A percentile compares a stretch with the other conserved stretches of the same genome.
Conservation (phyloP, 2,329 filamentous ascomycete species). For the Trichoderma sp. region DNA sequence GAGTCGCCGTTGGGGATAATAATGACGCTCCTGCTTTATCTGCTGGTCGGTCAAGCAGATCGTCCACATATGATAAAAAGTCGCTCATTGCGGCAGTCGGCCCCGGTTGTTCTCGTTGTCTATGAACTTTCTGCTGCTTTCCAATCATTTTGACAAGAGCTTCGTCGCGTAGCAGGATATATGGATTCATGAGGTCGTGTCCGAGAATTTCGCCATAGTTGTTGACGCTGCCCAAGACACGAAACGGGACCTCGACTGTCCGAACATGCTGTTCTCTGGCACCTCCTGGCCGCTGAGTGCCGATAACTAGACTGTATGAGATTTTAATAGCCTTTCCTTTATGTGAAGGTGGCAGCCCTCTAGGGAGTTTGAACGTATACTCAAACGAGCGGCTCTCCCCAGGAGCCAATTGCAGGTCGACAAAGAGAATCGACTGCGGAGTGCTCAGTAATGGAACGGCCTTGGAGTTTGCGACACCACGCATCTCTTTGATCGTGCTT, state of each 20-base stretch:
- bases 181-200: constrained; percentile 92
- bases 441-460: constrained; percentile 91
- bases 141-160: constrained; percentile 61
- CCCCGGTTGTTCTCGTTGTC: constrained; percentile 32
- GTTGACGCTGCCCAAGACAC: constrained; percentile 91
- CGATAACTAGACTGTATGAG: constrained; percentile 85
- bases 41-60: constrained; percentile 63
- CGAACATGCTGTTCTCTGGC: constrained; percentile 79
- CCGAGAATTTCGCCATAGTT: constrained; percentile 83
- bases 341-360: constrained; percentile 87
- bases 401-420: constrained; percentile 82
- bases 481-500: constrained; percentile 95
- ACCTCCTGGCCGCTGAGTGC: constrained; percentile 82
- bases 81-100: constrained; percentile 57
- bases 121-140: constrained; percentile 33
- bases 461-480: constrained; percentile 80
- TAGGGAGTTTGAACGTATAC: constrained; percentile 83
- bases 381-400: constrained; percentile 87
- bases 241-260: constrained; percentile 89
- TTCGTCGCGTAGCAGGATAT: constrained; percentile 83
- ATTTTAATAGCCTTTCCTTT: constrained; percentile 94
- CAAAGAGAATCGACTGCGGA: constrained; percentile 92
- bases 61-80: constrained; percentile 76
- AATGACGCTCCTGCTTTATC: constrained; percentile 60
- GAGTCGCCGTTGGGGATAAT: constrained; percentile 68